phyloP scores from a whole-genome alignment of 2,329 filamentous ascomycete genomes.

The Colletotrichum eremochloae region DNA sequence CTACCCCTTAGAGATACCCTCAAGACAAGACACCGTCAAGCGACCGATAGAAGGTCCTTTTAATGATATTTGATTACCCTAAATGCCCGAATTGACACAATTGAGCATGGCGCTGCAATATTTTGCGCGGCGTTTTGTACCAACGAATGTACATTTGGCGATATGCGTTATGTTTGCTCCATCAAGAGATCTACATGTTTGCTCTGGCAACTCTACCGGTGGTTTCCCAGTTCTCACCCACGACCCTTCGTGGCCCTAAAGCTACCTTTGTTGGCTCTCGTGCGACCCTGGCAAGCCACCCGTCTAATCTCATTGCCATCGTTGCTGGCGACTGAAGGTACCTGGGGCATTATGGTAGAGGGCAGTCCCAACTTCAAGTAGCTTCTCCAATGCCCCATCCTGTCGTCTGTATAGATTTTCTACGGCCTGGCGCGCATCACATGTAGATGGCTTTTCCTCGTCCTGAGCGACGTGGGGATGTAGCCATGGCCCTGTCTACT shows the following conservation, averaged over 20 bases:
- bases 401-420: too few relatives aligned
- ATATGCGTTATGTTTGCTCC: background rate
- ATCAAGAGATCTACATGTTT: background rate
- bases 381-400: background rate
- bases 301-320: background rate
- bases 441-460: too few relatives aligned
- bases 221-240: background rate
- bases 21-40: background rate
- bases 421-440: background rate
- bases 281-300: background rate
- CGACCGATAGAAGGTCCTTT: background rate
- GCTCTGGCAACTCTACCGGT: background rate
- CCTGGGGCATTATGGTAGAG: background rate
- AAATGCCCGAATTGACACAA: background rate
- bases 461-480: too few relatives aligned
- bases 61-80: background rate
- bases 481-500: background rate
- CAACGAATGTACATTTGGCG: background rate
- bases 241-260: too few relatives aligned
- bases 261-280: background rate
- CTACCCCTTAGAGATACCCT: slow-evolving; percentile 31
- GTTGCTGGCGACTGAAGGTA: too few relatives aligned
- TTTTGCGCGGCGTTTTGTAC: background rate
- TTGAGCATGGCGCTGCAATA: background rate
- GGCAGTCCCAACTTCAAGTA: background rate